Evolutionary conservation across 1,139 yeast species (phyloP).

Genomic region (Yamadazyma mexicana): DNA sequence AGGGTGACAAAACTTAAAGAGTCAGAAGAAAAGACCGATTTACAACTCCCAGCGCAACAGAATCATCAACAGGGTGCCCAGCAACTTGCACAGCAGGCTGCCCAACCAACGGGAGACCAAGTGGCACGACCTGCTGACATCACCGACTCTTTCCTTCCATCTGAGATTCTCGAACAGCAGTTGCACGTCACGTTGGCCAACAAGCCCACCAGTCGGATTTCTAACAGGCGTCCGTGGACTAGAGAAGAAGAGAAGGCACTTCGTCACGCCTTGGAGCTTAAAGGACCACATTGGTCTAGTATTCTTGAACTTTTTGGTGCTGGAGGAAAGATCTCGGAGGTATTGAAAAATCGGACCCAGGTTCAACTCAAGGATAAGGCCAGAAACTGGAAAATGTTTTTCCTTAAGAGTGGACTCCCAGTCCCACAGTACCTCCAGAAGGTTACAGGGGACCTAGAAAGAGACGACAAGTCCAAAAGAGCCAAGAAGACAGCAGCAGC

Average conservation of each 20-base stretch:
- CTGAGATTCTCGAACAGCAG: slow-evolving; percentile 50
- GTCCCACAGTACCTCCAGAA: slow-evolving; percentile 76
- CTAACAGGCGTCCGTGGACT: slow-evolving; percentile 74
- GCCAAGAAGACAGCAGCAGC: slow-evolving; percentile 45
- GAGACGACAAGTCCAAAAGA: slow-evolving; percentile 43
- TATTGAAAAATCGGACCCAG: slow-evolving; percentile 80
- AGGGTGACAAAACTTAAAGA: slow-evolving; percentile 21
- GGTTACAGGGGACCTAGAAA: slow-evolving; percentile 84
- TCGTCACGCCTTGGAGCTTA: slow-evolving; percentile 72
- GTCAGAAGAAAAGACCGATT: slow-evolving; percentile 5
- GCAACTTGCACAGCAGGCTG: not conserved
- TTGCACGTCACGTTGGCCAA: slow-evolving; percentile 40
- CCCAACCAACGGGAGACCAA: slow-evolving; percentile 1
- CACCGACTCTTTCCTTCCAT: slow-evolving; percentile 35
- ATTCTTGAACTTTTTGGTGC: slow-evolving; percentile 87
- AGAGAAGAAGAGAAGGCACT: slow-evolving; percentile 86
- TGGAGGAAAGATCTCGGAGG: slow-evolving; percentile 85
- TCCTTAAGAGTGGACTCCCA: slow-evolving; percentile 66
- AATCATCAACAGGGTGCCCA: not conserved
- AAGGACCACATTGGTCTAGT: slow-evolving; percentile 93
- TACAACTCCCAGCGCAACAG: not conserved
- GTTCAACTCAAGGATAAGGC: slow-evolving; percentile 95
- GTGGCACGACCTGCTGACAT: slow-evolving; percentile 4
- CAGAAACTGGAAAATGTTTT: slow-evolving; percentile 88
- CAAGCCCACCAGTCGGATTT: slow-evolving; percentile 24